A percentile compares a stretch with the other conserved stretches of the same genome.
Evolutionary conservation across 345 rosid species (phyloP).

Genomic region (Euphorbia peplus): DNA sequence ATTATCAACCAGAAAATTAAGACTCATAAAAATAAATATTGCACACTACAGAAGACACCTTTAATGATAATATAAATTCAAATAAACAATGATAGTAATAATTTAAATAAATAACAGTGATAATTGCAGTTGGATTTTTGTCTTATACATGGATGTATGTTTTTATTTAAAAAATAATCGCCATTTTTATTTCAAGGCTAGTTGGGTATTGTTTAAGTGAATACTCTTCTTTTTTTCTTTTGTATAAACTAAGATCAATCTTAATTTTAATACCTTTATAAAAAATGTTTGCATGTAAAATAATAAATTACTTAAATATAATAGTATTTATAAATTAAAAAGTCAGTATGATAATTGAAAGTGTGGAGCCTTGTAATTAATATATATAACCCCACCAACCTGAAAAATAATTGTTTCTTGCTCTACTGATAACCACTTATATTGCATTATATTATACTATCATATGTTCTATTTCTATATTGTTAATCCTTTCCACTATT

Average conservation of each 20-base stretch:
- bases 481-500: background rate
- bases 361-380: constrained; percentile 11
- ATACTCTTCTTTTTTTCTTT: no score
- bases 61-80: constrained; percentile 1
- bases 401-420: background rate
- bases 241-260: no score
- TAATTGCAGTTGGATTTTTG: background rate
- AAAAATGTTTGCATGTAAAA: background rate
- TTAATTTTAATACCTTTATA: no score
- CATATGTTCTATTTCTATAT: background rate
- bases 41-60: background rate
- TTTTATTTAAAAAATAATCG: no score
- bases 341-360: background rate
- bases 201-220: no score
- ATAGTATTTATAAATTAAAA: background rate
- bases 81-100: background rate
- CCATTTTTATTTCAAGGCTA: no score
- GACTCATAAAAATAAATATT: background rate
- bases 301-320: background rate
- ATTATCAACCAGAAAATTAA: no score
- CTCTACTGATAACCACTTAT: background rate
- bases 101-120: constrained; percentile 12
- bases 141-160: constrained; percentile 7
- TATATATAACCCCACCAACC: no score
- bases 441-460: background rate